Evolutionary conservation across 805 yeast species (phyloP), one percentile per base, ranked within the genome.

Genomic region (Monosporozyma servazzii): DNA sequence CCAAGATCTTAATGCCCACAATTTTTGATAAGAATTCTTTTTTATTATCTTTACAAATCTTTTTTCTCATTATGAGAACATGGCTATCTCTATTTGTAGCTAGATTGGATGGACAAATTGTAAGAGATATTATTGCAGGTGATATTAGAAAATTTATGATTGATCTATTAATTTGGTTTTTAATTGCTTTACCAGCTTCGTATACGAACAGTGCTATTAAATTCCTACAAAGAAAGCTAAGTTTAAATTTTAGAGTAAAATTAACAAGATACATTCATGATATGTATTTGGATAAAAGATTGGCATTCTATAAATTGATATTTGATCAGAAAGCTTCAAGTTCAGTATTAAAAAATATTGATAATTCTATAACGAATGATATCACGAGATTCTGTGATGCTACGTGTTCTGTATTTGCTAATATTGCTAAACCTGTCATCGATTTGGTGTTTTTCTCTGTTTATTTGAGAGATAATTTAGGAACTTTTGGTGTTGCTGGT

Each of bases 131-230:
- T 62, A 88, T 90, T 58, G 83, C 88, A 17, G 88, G 89, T 17
- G 81, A 84, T 56, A 88, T 89, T 18, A 77, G 73, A 57, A 82
- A 83, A 49, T 90, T 90, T 59, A 66, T 81, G 41, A 73, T 86
- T 53, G 96, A 90, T 65, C 73, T 90, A 66, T 76, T 80, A 9
- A 85, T 86, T 66, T 90, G 97, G 97, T 79, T 90, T 53, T 69
- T 86, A 53, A 82, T 90, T 63, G 96, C 96, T 0, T 80, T 90
- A 55, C 98, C 98, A 2, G 95, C 96, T 0, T 82, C 93, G 2
- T 90, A 88, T 66, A 86, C 96, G 31, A 90, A 90, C 67, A 85
- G 96, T 47, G 89, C 91, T 52, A 90, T 90, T 63, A 86, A 85
- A 63, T 87, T 78, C 61, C 70, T 90, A 58, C 86, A 89, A 50